Conservation (phyloP, 129 eudicot species). For the Flaveria sonorensis region DNA sequence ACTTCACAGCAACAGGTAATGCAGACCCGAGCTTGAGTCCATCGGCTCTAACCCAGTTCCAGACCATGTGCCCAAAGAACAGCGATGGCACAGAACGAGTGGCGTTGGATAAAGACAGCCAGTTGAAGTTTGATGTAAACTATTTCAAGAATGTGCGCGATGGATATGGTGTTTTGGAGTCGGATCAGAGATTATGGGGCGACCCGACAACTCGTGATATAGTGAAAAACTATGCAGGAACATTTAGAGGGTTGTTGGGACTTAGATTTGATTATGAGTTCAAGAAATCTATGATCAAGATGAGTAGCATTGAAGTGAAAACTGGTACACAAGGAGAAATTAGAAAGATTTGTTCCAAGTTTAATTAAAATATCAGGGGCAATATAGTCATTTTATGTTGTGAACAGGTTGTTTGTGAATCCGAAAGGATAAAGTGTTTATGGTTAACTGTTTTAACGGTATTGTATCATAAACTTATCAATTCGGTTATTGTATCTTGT, state of each 20-base stretch:
- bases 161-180: constrained; percentile 70
- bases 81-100: constrained; percentile 59
- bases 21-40: constrained; percentile 66
- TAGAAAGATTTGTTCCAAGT: constrained; percentile 61
- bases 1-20: constrained; percentile 71
- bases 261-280: constrained; percentile 64
- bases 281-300: constrained; percentile 70
- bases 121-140: constrained; percentile 52
- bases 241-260: constrained; percentile 65
- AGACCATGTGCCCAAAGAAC: constrained; percentile 48
- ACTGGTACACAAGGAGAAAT: constrained; percentile 80
- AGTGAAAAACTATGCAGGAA: constrained; percentile 80
- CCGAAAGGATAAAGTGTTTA: background rate
- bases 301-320: constrained; percentile 88
- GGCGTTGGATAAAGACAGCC: constrained; percentile 59
- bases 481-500: constrained; percentile 1
- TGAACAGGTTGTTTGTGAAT: constrained; percentile 16
- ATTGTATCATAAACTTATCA: constrained; percentile 21
- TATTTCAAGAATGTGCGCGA: constrained; percentile 74
- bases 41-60: constrained; percentile 49
- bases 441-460: constrained; percentile 17
- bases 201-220: constrained; percentile 51
- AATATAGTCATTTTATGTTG: constrained; percentile 21
- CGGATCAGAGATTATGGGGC: constrained; percentile 77
- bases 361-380: constrained; percentile 37